Evolutionary conservation across 768 basidiomycete species (phyloP), one percentile per base, ranked within the genome.

Genomic region (Boletus patriciae): DNA sequence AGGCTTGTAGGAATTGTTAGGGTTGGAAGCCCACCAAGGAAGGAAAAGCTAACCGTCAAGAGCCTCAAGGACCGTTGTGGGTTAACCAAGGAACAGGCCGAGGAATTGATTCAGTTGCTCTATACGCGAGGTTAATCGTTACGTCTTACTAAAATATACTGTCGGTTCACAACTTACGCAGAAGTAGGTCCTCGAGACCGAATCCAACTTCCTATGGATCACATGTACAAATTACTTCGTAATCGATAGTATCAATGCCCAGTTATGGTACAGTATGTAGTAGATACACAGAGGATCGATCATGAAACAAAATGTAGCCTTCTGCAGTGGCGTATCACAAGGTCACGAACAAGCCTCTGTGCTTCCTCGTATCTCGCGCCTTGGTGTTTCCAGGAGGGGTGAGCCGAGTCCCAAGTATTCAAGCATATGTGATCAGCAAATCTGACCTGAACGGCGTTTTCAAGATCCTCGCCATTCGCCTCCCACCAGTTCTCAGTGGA

Each of bases 401-500:
- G 65, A 23, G 29, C 21, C 16, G 50, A 4, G 10, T 40, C 48
- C 57, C 55, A 56, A 16, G 66, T 56, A 27, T 59, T 62, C 48
- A 66, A 25, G 25, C 63, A 62, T 23, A 60, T 43, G 41, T 65
- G 55, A 37, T 55, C 66, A 41, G 55, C n/a, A 47, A 68, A 62
- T n/a, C 44, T 54, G n/a, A 54, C 57, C 46, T 45, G 57, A 33
- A 40, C 54, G 11, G 27, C 27, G 11, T 23, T 42, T 33, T 16
- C 16, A 0, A 67, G 43, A 41, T 50, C 47, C 23, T 61, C 55
- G 21, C 45, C 52, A 16, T 69, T 61, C 29, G 19, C 21, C 43
- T 61, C 53, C 64, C 67, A 66, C 67, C 66, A 67, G 27, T 47
- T 27, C 21, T 59, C 58, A 2, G 53, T 52, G 46, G 67, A 63